Percentiles rank a stretch among this genome's conserved stretches.
These are phyloP conservation scores for Cyclostephanos tholiformis DNA, from an alignment of 108 stramenopile species.

Conservation along the genomic window DNA sequence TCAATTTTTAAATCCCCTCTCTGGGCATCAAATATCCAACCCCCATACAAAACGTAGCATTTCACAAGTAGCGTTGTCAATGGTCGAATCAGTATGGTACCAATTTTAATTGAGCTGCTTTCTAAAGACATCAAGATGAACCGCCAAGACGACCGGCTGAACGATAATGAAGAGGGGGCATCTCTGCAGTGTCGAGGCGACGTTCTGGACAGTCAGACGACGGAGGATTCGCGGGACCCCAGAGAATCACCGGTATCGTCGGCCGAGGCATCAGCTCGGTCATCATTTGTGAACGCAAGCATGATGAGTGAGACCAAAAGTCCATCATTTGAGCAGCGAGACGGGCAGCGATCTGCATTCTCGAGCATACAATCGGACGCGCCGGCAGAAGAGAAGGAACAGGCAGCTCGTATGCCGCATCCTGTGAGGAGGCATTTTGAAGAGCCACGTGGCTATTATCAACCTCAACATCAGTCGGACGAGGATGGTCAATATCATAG, in stretches of 20 bases:
- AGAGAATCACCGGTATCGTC: too few relatives aligned
- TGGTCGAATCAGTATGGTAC: not conserved
- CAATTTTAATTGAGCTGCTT: not conserved
- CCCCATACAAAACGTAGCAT: too few relatives aligned
- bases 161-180: not conserved
- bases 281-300: too few relatives aligned
- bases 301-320: not conserved
- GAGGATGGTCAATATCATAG: not conserved
- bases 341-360: not conserved
- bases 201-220: not conserved
- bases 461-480: not conserved
- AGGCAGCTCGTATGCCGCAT: not conserved
- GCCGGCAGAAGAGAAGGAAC: not conserved
- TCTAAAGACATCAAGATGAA: conserved; percentile 1
- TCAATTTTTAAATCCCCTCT: too few relatives aligned
- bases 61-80: too few relatives aligned
- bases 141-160: not conserved
- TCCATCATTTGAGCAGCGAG: conserved; percentile 4
- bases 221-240: not conserved
- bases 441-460: not conserved
- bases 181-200: not conserved
- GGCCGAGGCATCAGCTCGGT: conserved; percentile 4
- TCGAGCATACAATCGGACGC: not conserved
- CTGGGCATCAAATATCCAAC: too few relatives aligned
- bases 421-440: not conserved